phyloP scores from a whole-genome alignment of 371 early-diverging fungal species.

The Mortierella sp. region DNA sequence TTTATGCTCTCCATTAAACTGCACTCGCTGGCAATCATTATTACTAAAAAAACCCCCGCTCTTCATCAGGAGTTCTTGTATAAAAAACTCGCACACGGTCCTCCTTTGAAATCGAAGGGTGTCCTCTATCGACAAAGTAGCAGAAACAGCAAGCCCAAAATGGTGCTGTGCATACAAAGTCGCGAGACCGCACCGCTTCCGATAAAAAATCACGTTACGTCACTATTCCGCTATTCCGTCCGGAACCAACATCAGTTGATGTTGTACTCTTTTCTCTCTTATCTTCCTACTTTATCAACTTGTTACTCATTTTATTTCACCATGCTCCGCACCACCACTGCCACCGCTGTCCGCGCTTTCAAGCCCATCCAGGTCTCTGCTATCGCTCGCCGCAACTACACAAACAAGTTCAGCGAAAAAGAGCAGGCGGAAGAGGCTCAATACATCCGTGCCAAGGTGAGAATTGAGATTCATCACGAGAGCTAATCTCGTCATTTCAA shows the following conservation, averaged over 20 bases:
- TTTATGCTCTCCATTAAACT: too few species aligned
- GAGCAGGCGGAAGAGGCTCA: constrained; percentile 49
- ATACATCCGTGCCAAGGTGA: constrained; percentile 46
- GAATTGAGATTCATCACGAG: not conserved
- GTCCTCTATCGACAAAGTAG: too few species aligned
- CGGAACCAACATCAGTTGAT: not conserved
- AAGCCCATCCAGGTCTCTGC: constrained; percentile 54
- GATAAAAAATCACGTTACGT: constrained; percentile 6
- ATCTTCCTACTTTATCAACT: not conserved
- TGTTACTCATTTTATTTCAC: constrained; percentile 5
- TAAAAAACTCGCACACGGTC: too few species aligned
- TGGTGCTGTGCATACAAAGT: too few species aligned
- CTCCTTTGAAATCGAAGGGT: too few species aligned
- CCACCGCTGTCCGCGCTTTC: constrained; percentile 45
- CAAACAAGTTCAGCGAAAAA: constrained; percentile 28
- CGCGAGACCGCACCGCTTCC: too few species aligned
- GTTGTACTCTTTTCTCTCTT: constrained; percentile 3
- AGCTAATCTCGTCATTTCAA: not conserved
- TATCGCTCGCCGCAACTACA: constrained; percentile 45
- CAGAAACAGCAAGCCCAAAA: too few species aligned
- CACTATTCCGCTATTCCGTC: not conserved
- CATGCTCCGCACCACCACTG: constrained; percentile 55
- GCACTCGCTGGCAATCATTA: too few species aligned
- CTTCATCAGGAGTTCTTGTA: too few species aligned
- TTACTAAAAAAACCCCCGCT: too few species aligned